Evolutionary conservation across 495 filamentous ascomycete genomes (phyloP).

Genomic region (Aspergillus baeticus): DNA sequence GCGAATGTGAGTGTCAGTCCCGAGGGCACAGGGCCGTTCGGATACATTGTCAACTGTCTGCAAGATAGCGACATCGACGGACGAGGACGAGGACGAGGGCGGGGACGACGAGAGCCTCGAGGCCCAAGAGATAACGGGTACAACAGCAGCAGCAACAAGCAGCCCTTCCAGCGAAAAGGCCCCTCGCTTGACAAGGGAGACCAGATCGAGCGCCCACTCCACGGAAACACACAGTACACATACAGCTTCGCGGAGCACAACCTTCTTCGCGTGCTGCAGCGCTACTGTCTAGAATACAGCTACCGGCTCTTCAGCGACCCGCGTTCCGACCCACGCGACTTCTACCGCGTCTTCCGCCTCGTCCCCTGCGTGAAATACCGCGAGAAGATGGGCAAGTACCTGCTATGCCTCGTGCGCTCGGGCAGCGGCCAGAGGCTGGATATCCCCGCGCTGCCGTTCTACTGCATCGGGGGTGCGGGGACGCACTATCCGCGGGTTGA

Average conservation of each 20-base stretch:
- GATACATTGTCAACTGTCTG: too few relatives aligned
- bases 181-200: too few relatives aligned
- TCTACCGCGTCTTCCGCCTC: conserved; percentile 64
- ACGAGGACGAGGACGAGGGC: too few relatives aligned
- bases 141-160: too few relatives aligned
- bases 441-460: conserved; percentile 18
- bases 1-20: too few relatives aligned
- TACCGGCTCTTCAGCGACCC: conserved; percentile 56
- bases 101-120: too few relatives aligned
- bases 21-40: too few relatives aligned
- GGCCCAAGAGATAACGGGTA: too few relatives aligned
- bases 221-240: conserved; percentile 5
- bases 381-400: conserved; percentile 45
- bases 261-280: conserved; percentile 69
- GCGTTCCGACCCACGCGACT: conserved; percentile 42
- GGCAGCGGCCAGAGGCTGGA: conserved; percentile 35
- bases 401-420: conserved; percentile 29
- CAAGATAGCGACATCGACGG: too few relatives aligned
- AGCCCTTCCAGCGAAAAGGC: too few relatives aligned
- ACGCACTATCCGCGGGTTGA: conserved; percentile 52
- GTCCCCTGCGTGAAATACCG: conserved; percentile 53
- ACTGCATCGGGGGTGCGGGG: conserved; percentile 62
- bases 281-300: conserved; percentile 61
- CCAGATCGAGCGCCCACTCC: conserved; percentile 7
- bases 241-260: conserved; percentile 53